phyloP scores from a whole-genome alignment of 768 basidiomycete species.

The Trametes coccinea region DNA sequence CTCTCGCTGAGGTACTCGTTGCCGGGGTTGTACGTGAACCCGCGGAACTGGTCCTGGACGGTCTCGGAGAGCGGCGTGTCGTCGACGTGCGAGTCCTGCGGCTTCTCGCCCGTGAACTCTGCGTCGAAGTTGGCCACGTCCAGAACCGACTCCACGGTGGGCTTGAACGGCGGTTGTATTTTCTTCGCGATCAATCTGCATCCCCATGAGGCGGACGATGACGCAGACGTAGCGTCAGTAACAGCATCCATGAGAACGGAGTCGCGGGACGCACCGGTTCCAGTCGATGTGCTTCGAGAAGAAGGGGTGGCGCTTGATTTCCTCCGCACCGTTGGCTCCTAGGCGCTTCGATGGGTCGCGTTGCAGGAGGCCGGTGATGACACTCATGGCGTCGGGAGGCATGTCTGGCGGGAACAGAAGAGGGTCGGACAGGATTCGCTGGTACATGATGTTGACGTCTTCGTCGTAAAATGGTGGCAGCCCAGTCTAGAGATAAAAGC shows the following conservation, averaged over 20 bases:
- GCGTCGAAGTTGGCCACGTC: conserved; percentile 97
- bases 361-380: conserved; percentile 86
- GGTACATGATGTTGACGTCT: conserved; percentile 97
- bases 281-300: conserved; percentile 94
- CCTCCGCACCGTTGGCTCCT: conserved; percentile 91
- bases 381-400: conserved; percentile 80
- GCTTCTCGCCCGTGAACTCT: conserved; percentile 95
- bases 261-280: conserved; percentile 53
- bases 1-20: conserved; percentile 86
- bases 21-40: conserved; percentile 86
- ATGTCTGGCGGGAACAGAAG: conserved; percentile 91
- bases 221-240: conserved; percentile 6
- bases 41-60: conserved; percentile 93
- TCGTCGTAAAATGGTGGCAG: conserved; percentile 99
- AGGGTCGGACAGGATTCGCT: conserved; percentile 92
- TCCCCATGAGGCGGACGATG: neutral
- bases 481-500: conserved; percentile 61
- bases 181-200: conserved; percentile 82
- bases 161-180: conserved; percentile 97
- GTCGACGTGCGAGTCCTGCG: conserved; percentile 94
- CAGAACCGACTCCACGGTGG: conserved; percentile 91
- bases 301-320: conserved; percentile 95
- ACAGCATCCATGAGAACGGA: neutral
- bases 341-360: conserved; percentile 85
- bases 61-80: conserved; percentile 92